Base-by-base conservation (phyloP, 371 early-diverging fungal genomes). In the Actinomortierella wolfii region DNA sequence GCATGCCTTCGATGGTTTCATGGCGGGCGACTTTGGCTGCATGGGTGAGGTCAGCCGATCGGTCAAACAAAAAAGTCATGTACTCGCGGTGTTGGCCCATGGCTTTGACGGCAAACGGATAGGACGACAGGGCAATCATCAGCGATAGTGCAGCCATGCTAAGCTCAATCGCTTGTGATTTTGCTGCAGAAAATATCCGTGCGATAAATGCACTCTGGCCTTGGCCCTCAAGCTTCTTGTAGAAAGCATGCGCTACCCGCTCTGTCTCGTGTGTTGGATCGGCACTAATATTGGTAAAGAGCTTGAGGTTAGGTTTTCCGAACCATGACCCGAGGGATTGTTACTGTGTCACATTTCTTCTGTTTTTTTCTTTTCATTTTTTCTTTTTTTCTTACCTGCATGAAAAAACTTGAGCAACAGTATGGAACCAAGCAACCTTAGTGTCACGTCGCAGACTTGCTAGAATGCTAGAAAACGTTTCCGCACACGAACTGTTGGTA, bases 371-470 rank as follows among this genome's bases (percentile, higher is more conserved):
- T 20, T 20, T 3, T 20, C 45, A 5, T 15, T 20, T 3, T 45
- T 15, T 17, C 17, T 4, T 45, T 45, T 17, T 8, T 18, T 23
- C 21, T 57, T 67, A 65, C 66, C 66, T 71, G 65, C 65, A 71
- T 3, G 65, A 48, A 20, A 69, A 28, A 42, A 71, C 62, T 47
- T 71, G 73, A 6, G 73, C 73, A 7, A 71, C 34, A 1, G 73
- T 61, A 49, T 71, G 73, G 44, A 61, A 59, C 66, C 67, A 71
- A 17, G 59, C 62, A 7, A 66, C 67, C n/a, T 56, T 61, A 17
- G 45, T 39, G 17, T 71, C 73, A 7, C 73, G 57, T 1, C 57
- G 17, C 45, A 71, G 50, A 23, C 52, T 25, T 6, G 46, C n/a
- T 0, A 58, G 46, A 7, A 23, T 50, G 18, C 7, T 39, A 13